These are phyloP conservation scores for Claviceps africana DNA, from an alignment of 2,329 filamentous ascomycete genomes.

Conservation along the genomic window DNA sequence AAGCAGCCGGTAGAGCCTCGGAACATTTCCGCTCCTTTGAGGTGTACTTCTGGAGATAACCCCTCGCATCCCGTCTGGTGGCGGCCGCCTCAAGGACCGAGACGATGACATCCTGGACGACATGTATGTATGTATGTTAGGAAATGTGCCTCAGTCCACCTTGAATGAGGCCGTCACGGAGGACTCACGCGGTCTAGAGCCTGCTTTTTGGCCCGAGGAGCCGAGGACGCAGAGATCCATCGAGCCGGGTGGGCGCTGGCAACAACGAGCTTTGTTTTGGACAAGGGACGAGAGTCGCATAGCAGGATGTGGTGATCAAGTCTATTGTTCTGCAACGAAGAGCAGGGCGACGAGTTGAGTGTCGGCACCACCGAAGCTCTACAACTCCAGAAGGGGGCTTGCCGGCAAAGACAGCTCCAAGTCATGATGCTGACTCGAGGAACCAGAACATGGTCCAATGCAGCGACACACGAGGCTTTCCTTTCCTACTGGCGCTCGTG, in stretches of 20 bases:
- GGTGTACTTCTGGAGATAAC: constrained; percentile 77
- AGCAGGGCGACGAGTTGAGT: constrained; percentile 2
- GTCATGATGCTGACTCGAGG: constrained; percentile 22
- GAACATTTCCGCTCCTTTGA: constrained; percentile 13
- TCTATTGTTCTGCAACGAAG: not conserved
- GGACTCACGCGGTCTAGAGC: constrained; percentile 18
- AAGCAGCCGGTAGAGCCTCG: not conserved
- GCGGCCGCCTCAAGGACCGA: constrained; percentile 78
- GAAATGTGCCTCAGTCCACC: not conserved
- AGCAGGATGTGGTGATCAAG: constrained; percentile 1
- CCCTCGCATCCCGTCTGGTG: constrained; percentile 83
- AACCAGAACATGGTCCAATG: constrained; percentile 2
- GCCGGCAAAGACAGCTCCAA: constrained; percentile 25
- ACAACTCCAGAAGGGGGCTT: constrained; percentile 17
- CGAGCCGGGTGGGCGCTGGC: constrained; percentile 7
- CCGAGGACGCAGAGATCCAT: constrained; percentile 16
- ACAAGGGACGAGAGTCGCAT: not conserved
- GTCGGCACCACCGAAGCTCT: constrained; percentile 5
- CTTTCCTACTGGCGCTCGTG: not conserved
- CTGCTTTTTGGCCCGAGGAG: constrained; percentile 17
- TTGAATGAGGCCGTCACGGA: not conserved
- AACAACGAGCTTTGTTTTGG: not conserved
- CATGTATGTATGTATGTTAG: not conserved
- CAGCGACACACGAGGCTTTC: not conserved
- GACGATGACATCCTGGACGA: constrained; percentile 63